Base-by-base conservation (phyloP, 2,329 filamentous ascomycete species). In the Penicillium occitanis region DNA sequence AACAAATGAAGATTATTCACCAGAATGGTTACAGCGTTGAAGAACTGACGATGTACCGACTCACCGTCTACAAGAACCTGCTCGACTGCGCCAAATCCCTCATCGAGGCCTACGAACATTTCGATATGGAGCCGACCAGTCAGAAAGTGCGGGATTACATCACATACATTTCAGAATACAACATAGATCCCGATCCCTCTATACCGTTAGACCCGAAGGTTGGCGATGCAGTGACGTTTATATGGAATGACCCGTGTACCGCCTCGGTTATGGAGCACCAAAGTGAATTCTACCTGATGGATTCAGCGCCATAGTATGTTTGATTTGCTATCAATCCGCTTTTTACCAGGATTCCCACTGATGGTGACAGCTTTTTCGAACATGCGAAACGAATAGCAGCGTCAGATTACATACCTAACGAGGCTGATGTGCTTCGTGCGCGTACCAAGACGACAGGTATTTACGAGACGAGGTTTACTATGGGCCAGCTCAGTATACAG, bases 1-100 rank as follows among this genome's bases (percentile, higher is more conserved):
- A 99, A 81, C 95, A 99, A 85, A 99, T 99, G 95, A 99, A 98
- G 82, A 99, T 99, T 73, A 98, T 99, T 75, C 95, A 99, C 76
- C 90, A 98, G 74, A 97, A 97, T 81, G 95, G 95, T 68, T 99
- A 99, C 80, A 93, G 92, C 11, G 88, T 92, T 71, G 94, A 98
- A 73, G 95, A 99, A 80, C 85, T 98, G 60, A 91, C 91, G 74
- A 90, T 97, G 77, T 98, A 98, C 82, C 91, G 95, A 67, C 88
- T 96, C 69, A 98, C 95, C 40, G 93, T 99, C 68, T 99, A 96
- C 84, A 99, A 99, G 82, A 99, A 99, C 78, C 85, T 99, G 67
- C 87, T 98, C 72, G 95, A 99, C 80, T 99, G 95, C 83, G 92
- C 93, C 71, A 98, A 97, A 77, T 91, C 93, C 61, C 87, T 99